Percentiles rank a stretch among this genome's conserved stretches.
Evolutionary conservation across 106 monocot genomes (phyloP).

Genomic region (Dendrobium chrysotoxum): DNA sequence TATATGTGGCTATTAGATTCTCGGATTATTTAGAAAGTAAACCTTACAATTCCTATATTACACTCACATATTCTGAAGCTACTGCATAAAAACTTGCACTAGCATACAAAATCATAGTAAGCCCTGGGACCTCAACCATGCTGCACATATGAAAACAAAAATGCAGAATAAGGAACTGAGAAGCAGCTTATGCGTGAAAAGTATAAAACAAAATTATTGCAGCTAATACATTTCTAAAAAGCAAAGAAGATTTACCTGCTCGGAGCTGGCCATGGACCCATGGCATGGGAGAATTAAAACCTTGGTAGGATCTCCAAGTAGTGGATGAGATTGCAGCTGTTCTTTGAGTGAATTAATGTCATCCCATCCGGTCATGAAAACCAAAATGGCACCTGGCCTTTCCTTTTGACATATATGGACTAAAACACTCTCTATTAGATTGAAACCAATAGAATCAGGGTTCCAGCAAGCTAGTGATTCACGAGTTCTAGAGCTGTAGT

Average conservation of each 20-base stretch:
- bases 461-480: conserved; percentile 93
- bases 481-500: conserved; percentile 66
- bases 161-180: neutral
- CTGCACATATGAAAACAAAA: conserved; percentile 1
- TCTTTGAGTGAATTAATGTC: conserved; percentile 98
- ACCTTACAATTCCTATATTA: neutral
- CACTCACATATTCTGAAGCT: neutral
- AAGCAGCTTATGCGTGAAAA: neutral
- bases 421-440: conserved; percentile 83
- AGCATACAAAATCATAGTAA: neutral
- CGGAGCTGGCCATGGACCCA: conserved; percentile 98
- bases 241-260: conserved; percentile 53
- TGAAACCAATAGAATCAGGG: conserved; percentile 98
- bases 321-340: conserved; percentile 72
- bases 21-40: neutral
- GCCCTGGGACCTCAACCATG: neutral
- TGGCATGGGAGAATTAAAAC: conserved; percentile 96
- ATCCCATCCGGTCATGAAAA: conserved; percentile 99
- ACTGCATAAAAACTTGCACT: neutral
- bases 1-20: neutral
- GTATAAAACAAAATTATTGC: neutral
- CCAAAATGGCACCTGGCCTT: conserved; percentile 84
- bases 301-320: conserved; percentile 84
- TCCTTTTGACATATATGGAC: conserved; percentile 84
- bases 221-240: neutral